Conservation (phyloP, 2,329 filamentous ascomycete species). For the Colletotrichum australisinense region DNA sequence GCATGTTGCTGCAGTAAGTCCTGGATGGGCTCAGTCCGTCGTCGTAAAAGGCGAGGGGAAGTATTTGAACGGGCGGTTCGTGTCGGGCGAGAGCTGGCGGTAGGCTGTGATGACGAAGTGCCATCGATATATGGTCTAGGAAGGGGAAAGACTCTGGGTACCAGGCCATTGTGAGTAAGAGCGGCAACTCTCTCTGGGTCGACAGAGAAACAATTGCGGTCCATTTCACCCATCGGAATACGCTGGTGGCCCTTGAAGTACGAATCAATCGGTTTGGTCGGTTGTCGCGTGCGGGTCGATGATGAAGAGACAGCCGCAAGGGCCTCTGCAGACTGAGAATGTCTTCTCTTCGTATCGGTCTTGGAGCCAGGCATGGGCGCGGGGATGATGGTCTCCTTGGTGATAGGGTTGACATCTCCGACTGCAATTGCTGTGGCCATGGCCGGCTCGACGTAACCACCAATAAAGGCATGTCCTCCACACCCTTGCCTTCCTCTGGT, state of each 20-base stretch:
- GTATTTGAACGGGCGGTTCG: conserved; percentile 41
- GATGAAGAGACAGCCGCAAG: conserved; percentile 37
- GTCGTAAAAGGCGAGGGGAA: conserved; percentile 56
- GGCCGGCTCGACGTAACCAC: conserved; percentile 74
- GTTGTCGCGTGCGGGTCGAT: conserved; percentile 39
- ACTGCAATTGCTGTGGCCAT: conserved; percentile 79
- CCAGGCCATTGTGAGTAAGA: conserved; percentile 60
- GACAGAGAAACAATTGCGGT: conserved; percentile 69
- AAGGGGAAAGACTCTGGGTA: conserved; percentile 68
- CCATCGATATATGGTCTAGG: conserved; percentile 67
- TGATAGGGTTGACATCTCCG: conserved; percentile 90
- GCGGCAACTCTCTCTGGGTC: conserved; percentile 60
- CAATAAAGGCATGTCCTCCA: conserved; percentile 82
- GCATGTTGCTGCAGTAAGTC: conserved; percentile 50
- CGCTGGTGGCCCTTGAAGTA: conserved; percentile 64
- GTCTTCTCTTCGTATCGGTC: conserved; percentile 54
- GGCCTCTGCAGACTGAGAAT: conserved; percentile 46
- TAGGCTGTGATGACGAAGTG: conserved; percentile 31
- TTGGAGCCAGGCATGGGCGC: conserved; percentile 54
- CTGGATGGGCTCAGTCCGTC: conserved; percentile 64
- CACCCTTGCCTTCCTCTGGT: conserved; percentile 70
- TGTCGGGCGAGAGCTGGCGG: conserved; percentile 36
- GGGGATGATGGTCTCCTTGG: conserved; percentile 74
- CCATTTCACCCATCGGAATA: conserved; percentile 72
- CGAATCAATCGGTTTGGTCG: conserved; percentile 62